A percentile compares a stretch with the other conserved stretches of the same genome.
These are phyloP conservation scores for Cetraspora pellucida DNA, from an alignment of 192 early-diverging fungal genomes.

Conservation along the genomic window DNA sequence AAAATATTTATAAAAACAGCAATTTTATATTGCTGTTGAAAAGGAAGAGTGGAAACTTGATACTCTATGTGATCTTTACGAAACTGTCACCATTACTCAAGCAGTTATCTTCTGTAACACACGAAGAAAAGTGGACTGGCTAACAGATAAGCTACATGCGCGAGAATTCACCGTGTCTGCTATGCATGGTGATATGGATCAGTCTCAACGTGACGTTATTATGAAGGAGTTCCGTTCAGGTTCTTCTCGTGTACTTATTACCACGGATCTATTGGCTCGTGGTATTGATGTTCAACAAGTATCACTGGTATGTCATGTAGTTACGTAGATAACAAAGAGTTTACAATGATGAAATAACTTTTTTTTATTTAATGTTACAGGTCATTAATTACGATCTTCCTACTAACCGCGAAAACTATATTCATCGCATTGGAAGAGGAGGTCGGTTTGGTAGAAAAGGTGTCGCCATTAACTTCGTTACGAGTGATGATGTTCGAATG, in stretches of 20 bases:
- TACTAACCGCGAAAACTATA: constrained; percentile 97
- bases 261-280: constrained; percentile 97
- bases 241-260: constrained; percentile 95
- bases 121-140: constrained; percentile 98
- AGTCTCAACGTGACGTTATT: constrained; percentile 91
- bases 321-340: no score
- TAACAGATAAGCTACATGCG: constrained; percentile 93
- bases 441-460: constrained; percentile 99
- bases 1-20: constrained; percentile 59
- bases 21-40: constrained; percentile 98
- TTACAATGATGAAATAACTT: background rate
- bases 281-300: constrained; percentile 99
- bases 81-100: constrained; percentile 97
- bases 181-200: constrained; percentile 99
- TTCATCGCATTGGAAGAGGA: constrained; percentile 99
- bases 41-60: constrained; percentile 99
- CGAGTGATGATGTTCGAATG: constrained; percentile 89
- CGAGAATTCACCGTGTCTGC: constrained; percentile 95
- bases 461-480: constrained; percentile 99
- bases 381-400: constrained; percentile 91
- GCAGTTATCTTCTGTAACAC: constrained; percentile 99
- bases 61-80: constrained; percentile 97
- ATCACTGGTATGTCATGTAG: constrained; percentile 79
- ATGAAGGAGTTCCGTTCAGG: constrained; percentile 99
- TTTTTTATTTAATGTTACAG: background rate